phyloP scores from a whole-genome alignment of 495 filamentous ascomycete species.

The Podospora sp. region DNA sequence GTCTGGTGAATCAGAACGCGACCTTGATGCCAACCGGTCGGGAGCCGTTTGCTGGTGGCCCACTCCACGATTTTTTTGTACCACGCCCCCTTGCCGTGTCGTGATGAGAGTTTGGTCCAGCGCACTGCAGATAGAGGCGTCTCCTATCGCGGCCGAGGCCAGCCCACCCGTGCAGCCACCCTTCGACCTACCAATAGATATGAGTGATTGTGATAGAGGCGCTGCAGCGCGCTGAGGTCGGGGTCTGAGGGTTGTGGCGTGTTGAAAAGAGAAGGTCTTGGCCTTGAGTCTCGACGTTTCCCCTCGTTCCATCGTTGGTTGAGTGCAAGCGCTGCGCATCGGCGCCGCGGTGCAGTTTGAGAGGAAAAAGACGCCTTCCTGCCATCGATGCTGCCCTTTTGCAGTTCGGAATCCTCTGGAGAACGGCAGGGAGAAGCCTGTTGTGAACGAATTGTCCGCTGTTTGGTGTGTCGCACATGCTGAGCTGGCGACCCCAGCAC shows the following conservation, averaged over 20 bases:
- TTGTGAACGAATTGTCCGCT: neutral
- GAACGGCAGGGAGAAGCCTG: neutral
- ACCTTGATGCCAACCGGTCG: neutral
- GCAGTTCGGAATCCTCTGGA: neutral
- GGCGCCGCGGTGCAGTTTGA: neutral
- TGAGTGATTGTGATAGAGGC: neutral
- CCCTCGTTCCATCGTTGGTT: neutral
- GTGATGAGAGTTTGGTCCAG: neutral
- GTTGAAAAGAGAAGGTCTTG: neutral
- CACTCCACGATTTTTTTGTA: neutral
- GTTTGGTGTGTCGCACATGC: neutral
- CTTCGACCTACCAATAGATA: neutral
- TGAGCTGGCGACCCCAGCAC: neutral
- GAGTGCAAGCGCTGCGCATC: neutral
- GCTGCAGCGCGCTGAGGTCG: neutral
- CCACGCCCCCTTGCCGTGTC: neutral
- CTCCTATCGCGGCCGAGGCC: neutral
- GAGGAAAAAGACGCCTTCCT: neutral
- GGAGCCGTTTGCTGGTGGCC: neutral
- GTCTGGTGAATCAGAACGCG: neutral
- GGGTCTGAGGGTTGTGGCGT: neutral
- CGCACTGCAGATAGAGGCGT: neutral
- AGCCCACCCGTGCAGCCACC: neutral
- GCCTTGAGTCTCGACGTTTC: neutral
- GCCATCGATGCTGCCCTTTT: neutral